Conservation (phyloP, 208 protist species). For the Acanthamoeba triangularis region DNA sequence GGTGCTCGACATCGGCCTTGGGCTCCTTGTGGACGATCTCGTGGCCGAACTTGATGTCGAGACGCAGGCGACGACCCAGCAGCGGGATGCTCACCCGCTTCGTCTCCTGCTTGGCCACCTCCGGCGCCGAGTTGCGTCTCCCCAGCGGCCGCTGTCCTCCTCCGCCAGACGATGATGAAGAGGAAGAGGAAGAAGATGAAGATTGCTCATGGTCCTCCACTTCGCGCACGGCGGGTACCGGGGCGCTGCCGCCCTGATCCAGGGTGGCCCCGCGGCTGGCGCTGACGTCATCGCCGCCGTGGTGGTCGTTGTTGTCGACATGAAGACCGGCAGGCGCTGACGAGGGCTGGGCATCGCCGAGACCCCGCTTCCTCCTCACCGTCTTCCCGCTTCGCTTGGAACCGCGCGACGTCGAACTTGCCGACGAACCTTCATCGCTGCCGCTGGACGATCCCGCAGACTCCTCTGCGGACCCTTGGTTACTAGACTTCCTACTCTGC, state of each 20-base stretch:
- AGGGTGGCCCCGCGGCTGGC: background rate
- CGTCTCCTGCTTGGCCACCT: background rate
- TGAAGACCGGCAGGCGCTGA: background rate
- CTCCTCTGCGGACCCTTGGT: background rate
- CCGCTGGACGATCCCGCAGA: background rate
- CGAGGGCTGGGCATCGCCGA: background rate
- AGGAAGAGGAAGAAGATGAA: background rate
- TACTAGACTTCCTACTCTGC: background rate
- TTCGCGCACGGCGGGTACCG: background rate
- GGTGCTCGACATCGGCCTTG: background rate
- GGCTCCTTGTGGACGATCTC: conserved; percentile 16
- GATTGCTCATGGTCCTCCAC: background rate
- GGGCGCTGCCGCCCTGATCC: background rate
- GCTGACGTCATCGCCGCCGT: background rate
- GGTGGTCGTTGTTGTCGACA: background rate
- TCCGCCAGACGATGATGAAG: background rate
- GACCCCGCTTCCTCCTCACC: background rate
- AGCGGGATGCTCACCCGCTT: background rate
- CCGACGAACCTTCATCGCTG: background rate
- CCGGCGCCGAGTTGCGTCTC: background rate
- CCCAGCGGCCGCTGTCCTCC: background rate
- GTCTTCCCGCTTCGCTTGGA: background rate
- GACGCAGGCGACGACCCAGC: background rate
- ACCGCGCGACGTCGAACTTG: background rate
- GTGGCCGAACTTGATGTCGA: conserved; percentile 15